Conservation (phyloP, 768 basidiomycete species). For the Lactarius evosmus region DNA sequence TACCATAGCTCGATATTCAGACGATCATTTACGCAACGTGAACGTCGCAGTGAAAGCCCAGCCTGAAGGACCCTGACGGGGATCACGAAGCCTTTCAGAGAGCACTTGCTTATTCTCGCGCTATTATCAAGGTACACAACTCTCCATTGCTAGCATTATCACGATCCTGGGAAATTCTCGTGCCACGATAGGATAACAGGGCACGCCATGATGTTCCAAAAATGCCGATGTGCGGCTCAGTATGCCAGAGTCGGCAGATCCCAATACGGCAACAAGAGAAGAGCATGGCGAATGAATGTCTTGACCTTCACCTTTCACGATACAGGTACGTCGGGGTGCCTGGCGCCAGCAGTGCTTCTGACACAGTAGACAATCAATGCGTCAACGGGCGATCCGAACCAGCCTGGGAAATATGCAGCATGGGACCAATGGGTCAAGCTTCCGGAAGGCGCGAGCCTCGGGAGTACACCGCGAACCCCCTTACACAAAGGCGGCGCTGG, state of each 20-base stretch:
- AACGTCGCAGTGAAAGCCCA: background rate
- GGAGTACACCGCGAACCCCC: background rate
- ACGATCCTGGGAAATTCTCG: too few species aligned
- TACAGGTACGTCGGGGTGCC: background rate
- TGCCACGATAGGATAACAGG: background rate
- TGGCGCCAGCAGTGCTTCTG: background rate
- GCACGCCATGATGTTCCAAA: background rate
- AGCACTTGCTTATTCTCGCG: background rate
- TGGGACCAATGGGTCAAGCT: background rate
- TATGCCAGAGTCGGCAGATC: background rate
- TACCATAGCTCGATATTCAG: background rate
- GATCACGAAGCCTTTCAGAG: background rate
- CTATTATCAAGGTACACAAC: background rate
- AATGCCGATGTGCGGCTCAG: background rate
- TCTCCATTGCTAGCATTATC: background rate
- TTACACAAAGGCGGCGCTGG: background rate
- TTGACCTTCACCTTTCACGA: background rate
- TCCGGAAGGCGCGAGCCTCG: background rate
- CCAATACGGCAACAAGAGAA: background rate
- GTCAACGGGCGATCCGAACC: background rate
- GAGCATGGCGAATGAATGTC: background rate
- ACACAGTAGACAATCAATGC: background rate
- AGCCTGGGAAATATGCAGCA: background rate
- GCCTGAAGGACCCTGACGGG: background rate
- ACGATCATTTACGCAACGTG: background rate